phyloP scores from a whole-genome alignment of 2,329 filamentous ascomycete species.

The Aspergillus alliaceus region DNA sequence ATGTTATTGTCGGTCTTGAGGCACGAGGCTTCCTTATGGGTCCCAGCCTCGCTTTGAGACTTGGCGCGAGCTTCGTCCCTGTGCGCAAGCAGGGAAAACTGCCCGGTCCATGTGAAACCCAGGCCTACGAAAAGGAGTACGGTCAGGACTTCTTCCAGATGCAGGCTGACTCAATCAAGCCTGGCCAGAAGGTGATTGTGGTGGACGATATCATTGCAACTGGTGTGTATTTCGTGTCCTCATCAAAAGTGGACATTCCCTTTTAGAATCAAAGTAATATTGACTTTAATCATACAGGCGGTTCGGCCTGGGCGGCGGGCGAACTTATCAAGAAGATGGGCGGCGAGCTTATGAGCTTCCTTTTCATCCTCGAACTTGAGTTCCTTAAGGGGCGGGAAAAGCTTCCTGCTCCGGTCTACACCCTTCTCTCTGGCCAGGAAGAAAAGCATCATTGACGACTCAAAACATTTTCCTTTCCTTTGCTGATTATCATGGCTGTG shows the following conservation, averaged over 20 bases:
- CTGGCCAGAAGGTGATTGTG: conserved; percentile 84
- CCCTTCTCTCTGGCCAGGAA: conserved; percentile 70
- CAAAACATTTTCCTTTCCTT: conserved; percentile 6
- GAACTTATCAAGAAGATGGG: conserved; percentile 83
- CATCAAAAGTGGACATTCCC: background rate
- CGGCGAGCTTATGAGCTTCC: conserved; percentile 80
- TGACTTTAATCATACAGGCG: conserved; percentile 59
- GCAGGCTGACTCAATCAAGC: conserved; percentile 79
- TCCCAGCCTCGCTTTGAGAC: conserved; percentile 77
- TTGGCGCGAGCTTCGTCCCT: conserved; percentile 85
- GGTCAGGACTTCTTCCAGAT: conserved; percentile 95
- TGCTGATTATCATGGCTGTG: background rate
- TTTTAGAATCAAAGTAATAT: background rate
- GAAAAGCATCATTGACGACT: conserved; percentile 22
- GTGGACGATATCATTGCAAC: conserved; percentile 99
- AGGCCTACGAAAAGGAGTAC: conserved; percentile 92
- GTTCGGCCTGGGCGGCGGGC: conserved; percentile 84
- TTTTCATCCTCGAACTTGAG: conserved; percentile 94
- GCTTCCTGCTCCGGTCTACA: conserved; percentile 79
- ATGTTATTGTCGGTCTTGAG: conserved; percentile 91
- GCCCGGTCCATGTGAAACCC: conserved; percentile 82
- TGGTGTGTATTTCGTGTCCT: conserved; percentile 57
- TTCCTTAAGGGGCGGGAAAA: conserved; percentile 90
- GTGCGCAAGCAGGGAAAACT: conserved; percentile 96
- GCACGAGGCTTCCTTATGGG: conserved; percentile 95